Percentiles rank a stretch among this genome's conserved stretches.
These are phyloP conservation scores for Blepharisma stoltei DNA, from an alignment of 73 alveolate species.

Conservation along the genomic window DNA sequence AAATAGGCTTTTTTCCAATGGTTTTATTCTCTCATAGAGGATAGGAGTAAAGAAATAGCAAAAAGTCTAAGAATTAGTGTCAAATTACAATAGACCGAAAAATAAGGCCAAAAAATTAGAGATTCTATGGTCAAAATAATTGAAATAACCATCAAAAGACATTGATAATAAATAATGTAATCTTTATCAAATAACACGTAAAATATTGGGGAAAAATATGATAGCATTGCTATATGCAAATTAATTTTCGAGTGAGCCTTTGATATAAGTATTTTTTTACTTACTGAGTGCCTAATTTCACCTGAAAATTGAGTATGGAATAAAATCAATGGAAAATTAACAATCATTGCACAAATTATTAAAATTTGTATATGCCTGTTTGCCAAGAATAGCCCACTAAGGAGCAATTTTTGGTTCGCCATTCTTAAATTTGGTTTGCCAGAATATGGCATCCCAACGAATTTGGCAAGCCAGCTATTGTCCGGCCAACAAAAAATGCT, in stretches of 20 bases:
- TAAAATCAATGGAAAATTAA: too few species aligned
- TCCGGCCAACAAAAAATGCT: too few species aligned
- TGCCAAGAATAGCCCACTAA: too few species aligned
- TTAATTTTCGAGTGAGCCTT: constrained; percentile 10
- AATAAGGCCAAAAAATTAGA: not conserved
- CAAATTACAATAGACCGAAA: not conserved
- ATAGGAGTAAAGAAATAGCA: too few species aligned
- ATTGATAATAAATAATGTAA: not conserved
- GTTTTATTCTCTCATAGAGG: too few species aligned
- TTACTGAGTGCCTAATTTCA: not conserved
- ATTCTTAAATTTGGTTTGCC: too few species aligned
- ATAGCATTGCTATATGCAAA: not conserved
- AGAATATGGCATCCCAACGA: too few species aligned
- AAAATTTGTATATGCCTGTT: too few species aligned
- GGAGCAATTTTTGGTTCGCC: too few species aligned
- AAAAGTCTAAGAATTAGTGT: not conserved
- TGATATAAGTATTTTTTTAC: not conserved
- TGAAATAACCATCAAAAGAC: not conserved
- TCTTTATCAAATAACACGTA: not conserved
- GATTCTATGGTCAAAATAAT: not conserved
- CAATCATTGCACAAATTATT: too few species aligned
- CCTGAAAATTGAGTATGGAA: not conserved
- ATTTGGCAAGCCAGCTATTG: too few species aligned
- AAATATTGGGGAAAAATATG: not conserved
- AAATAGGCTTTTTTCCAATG: too few species aligned